Conservation (phyloP, 768 basidiomycete genomes). For the Mycena leptocephala region DNA sequence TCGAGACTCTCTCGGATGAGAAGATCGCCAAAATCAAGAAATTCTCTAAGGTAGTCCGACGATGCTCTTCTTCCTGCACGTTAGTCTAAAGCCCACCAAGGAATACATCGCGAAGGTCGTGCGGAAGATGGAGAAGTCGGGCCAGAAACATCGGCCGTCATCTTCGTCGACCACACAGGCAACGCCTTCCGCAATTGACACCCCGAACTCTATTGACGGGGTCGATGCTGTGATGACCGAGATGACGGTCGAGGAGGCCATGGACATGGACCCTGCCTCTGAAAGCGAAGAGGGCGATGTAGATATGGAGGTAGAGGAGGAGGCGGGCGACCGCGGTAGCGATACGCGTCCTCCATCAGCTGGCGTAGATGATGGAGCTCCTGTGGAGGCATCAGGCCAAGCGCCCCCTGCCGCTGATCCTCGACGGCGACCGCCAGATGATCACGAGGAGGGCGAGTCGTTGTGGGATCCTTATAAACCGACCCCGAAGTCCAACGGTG, state of each 20-base stretch:
- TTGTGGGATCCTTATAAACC: slow-evolving; percentile 23
- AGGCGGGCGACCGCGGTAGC: slow-evolving; percentile 4
- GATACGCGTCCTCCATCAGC: slow-evolving; percentile 4
- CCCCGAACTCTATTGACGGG: slow-evolving; percentile 59
- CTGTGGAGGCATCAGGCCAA: background rate
- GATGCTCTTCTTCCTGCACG: background rate
- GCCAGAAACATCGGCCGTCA: slow-evolving; percentile 46
- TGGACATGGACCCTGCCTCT: slow-evolving; percentile 59
- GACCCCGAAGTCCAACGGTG: slow-evolving; percentile 8
- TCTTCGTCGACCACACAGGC: slow-evolving; percentile 46
- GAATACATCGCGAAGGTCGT: slow-evolving; percentile 91
- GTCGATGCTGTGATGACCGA: slow-evolving; percentile 48
- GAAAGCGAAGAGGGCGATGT: slow-evolving; percentile 48
- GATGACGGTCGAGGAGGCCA: slow-evolving; percentile 62
- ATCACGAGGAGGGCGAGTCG: slow-evolving; percentile 2
- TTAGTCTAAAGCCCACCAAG: slow-evolving; percentile 62
- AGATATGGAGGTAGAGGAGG: slow-evolving; percentile 37
- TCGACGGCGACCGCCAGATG: slow-evolving; percentile 35
- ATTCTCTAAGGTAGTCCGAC: slow-evolving; percentile 57
- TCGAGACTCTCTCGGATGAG: slow-evolving; percentile 88
- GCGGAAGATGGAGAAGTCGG: slow-evolving; percentile 74
- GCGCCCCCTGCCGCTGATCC: slow-evolving; percentile 21
- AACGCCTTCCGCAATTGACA: slow-evolving; percentile 60
- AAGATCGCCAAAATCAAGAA: slow-evolving; percentile 93
- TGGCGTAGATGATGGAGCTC: background rate